These are phyloP conservation scores for Psophocarpus tetragonolobus DNA, from an alignment of 306 rosid species.

Conservation along the genomic window DNA sequence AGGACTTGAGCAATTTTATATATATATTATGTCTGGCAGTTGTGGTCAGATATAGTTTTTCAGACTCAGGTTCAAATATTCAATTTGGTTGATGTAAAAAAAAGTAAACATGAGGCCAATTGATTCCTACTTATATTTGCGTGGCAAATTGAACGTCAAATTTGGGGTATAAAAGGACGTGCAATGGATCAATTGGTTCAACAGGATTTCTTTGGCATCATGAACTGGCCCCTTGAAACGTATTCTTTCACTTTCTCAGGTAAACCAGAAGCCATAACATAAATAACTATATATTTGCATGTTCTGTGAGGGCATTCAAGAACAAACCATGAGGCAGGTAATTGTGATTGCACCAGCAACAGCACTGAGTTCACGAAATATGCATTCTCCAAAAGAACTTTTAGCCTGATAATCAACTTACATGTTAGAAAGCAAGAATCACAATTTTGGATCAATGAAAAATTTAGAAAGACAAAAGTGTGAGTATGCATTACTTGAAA, in stretches of 20 bases:
- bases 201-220: background rate
- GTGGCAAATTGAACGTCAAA: background rate
- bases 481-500: constrained; percentile 58
- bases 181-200: background rate
- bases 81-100: background rate
- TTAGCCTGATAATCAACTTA: constrained; percentile 53
- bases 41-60: background rate
- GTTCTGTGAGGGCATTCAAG: background rate
- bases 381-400: constrained; percentile 54
- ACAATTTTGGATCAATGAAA: constrained; percentile 2
- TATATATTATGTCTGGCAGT: background rate
- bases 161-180: constrained; percentile 4
- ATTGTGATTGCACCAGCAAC: constrained; percentile 87
- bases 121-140: background rate
- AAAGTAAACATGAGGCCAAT: background rate
- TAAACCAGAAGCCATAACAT: background rate
- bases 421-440: constrained; percentile 30
- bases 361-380: constrained; percentile 79
- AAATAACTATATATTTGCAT: constrained; percentile 2
- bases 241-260: background rate
- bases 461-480: background rate
- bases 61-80: background rate
- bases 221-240: background rate
- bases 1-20: background rate
- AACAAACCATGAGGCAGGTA: constrained; percentile 87